Base-by-base conservation (phyloP, 176 grass and related monocot genomes). In the Dactylis glomerata region DNA sequence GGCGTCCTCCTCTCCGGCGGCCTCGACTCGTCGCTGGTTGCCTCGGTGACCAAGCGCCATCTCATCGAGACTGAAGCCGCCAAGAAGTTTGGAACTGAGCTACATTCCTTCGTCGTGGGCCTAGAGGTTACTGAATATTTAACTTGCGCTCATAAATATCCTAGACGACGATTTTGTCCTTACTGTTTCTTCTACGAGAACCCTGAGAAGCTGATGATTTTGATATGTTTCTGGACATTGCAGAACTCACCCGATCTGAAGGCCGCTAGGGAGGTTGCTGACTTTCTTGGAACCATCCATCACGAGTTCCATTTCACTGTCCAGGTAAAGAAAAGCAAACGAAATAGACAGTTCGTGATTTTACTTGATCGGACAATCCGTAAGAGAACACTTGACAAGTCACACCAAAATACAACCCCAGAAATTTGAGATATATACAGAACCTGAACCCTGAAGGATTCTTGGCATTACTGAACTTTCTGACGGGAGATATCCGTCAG, bases 241-340 rank as follows among this genome's bases (percentile, higher is more conserved):
- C 85, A 99, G 97, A 88, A 86, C 22, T 99, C 93, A 57, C 97
- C 97, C 59, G 97, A 99, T 65, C 76, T 99, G 28, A 96, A 91
- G 77, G 93, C 97, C 6, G 97, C 83, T 1, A 91, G 77, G 66
- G 92, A 99, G 88, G 97, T 99, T 3, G 97, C 97, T 1, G 83
- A 88, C 57, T 91, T 94, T 74, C 73, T 99, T 45, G 97, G 92
- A 85, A 99, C 97, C 68, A 88, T 89, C 70, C 93, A 99, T 55
- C 97, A 99, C 68, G 97, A 99, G 77, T 89, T 99, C 82, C 69
- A 90, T 55, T 99, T 99, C 90, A 96, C 97, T 78, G 97, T 96
- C 49, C 97, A 99, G 91, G 97, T 96, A 91, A 57, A 52, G 30
- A 20, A 6, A 49, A 75, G 23, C 0, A 40, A 13, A 19, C 11